Evolutionary conservation across 371 early-diverging fungal genomes (phyloP).

Genomic region (Mortierella sp.): DNA sequence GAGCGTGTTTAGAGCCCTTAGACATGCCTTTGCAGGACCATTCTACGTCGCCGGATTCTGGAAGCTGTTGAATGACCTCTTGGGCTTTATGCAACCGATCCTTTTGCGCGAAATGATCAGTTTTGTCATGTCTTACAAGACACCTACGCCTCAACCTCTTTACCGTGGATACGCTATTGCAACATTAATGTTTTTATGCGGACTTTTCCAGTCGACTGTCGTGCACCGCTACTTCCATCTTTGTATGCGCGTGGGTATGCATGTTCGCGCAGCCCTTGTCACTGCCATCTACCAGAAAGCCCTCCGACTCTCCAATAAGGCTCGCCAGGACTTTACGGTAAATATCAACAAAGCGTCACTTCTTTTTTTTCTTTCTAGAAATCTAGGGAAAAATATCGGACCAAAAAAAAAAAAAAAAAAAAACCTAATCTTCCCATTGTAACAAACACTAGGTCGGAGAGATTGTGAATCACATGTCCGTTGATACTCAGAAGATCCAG

Average conservation of each 20-base stretch:
- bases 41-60: constrained; percentile 78
- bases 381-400: too few species aligned
- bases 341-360: constrained; percentile 62
- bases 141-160: constrained; percentile 63
- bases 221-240: constrained; percentile 94
- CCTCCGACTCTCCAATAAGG: constrained; percentile 79
- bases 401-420: background rate
- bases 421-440: background rate
- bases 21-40: constrained; percentile 72
- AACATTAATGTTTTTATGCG: constrained; percentile 82
- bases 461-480: constrained; percentile 93
- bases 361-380: background rate
- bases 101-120: constrained; percentile 78
- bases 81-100: constrained; percentile 87
- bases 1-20: constrained; percentile 74
- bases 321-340: constrained; percentile 86
- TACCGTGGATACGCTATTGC: constrained; percentile 74
- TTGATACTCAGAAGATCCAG: constrained; percentile 84
- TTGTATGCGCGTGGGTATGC: constrained; percentile 81
- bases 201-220: constrained; percentile 84
- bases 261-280: constrained; percentile 83
- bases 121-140: constrained; percentile 72
- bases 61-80: constrained; percentile 83
- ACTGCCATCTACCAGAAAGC: constrained; percentile 93
- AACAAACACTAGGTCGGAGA: constrained; percentile 46